These are phyloP conservation scores for Aphanomyces euteiches DNA, from an alignment of 352 stramenopile species.

Conservation along the genomic window DNA sequence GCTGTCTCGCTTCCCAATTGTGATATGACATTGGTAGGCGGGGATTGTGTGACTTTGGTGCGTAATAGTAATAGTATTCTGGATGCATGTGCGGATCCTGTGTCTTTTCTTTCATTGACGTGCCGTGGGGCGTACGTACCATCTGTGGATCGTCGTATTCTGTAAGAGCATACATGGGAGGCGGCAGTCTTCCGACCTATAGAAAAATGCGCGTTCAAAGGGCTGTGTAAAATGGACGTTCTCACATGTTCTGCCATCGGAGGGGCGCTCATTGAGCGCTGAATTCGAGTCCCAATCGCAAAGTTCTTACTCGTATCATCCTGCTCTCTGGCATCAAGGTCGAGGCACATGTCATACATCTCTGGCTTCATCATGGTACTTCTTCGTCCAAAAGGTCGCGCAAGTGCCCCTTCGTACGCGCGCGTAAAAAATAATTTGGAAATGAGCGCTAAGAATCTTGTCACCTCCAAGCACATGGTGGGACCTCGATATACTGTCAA, in stretches of 20 bases:
- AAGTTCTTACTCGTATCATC: constrained; percentile 27
- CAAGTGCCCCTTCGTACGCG: constrained; percentile 35
- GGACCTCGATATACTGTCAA: no score
- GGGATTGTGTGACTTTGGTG: constrained; percentile 24
- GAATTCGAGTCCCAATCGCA: constrained; percentile 36
- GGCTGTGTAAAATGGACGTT: neutral
- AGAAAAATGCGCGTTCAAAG: neutral
- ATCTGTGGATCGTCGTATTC: constrained; percentile 20
- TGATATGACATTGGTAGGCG: constrained; percentile 26
- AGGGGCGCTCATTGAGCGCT: constrained; percentile 49
- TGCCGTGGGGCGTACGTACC: constrained; percentile 30
- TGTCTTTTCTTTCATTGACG: neutral
- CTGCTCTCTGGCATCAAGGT: constrained; percentile 39
- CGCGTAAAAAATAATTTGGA: constrained; percentile 43
- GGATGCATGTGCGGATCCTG: constrained; percentile 11
- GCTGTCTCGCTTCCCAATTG: constrained; percentile 19
- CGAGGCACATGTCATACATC: constrained; percentile 36
- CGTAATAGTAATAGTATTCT: constrained; percentile 27
- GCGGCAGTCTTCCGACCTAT: constrained; percentile 15
- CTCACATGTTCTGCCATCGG: constrained; percentile 43
- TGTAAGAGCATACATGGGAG: constrained; percentile 17
- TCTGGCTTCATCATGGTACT: constrained; percentile 10
- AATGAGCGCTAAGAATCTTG: constrained; percentile 40
- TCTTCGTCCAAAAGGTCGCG: neutral
- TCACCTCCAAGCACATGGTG: neutral